Evolutionary conservation across 2,329 filamentous ascomycete genomes (phyloP), one percentile per base, ranked within the genome.

Genomic region (Coniella vitis): DNA sequence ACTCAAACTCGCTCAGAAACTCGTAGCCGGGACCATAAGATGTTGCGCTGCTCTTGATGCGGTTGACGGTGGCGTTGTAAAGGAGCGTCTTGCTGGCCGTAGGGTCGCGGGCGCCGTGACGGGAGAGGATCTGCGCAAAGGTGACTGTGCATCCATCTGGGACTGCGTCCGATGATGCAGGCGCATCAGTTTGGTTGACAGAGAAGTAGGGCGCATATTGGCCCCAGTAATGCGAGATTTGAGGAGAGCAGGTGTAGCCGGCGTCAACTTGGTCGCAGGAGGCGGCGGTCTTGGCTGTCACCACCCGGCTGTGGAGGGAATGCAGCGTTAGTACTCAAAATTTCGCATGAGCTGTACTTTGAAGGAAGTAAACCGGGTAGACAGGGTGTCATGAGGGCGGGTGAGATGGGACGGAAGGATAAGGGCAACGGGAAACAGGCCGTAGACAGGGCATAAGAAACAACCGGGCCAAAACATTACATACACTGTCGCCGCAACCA

Each of bases 171-270:
- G 79, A 70, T 44, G 88, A 78, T 3, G 78, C 71, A 1, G 88
- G 78, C 3, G 78, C 71, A 1, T 85, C 89, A 20, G 20, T 17
- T 29, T 47, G 45, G 7, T 82, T 76, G 0, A 90, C 83, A 1
- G 83, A 76, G 66, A 87, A 95, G 68, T 82, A 94, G 2, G 90
- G 87, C 16, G 88, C 86, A 65, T 95, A 95, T 63, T 91, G 89
- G 48, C 90, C 90, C 88, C 89, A 95, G 48, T 73, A 76, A 56
- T 81, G 84, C 1, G 81, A 79, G 38, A 84, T 74, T 29, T 75
- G 63, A 4, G 76, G 65, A 41, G 74, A 72, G 65, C 86, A 90
- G 54, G 78, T 75, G 63, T 82, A 86, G 51, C 83, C 83, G 34
- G 69, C 55, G 37, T 73, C 61, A 32, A 76, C 65, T 5, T 70